A percentile compares a stretch with the other conserved stretches of the same genome.
Conservation (phyloP, 148 eudicot genomes). For the Polygonum aviculare region DNA sequence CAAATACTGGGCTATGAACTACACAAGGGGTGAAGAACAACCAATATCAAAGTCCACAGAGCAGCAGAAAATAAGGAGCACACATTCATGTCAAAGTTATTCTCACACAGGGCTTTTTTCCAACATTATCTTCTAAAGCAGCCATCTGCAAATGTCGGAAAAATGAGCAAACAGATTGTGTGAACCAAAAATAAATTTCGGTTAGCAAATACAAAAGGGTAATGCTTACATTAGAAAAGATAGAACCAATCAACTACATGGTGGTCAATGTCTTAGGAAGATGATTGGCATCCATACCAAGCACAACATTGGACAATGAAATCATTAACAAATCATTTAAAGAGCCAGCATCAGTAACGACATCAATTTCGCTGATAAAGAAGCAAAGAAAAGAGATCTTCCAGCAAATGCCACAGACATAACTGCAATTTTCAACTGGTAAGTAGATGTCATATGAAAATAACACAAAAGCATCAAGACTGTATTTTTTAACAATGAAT, state of each 20-base stretch:
- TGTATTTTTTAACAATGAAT: no score
- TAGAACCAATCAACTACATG: no score
- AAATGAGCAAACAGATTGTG: constrained; percentile 15
- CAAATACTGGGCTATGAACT: no score
- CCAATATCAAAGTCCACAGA: no score
- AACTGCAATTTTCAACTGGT: constrained; percentile 86
- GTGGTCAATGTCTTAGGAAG: no score
- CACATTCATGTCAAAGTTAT: no score
- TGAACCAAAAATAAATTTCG: neutral
- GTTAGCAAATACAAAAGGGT: constrained; percentile 6
- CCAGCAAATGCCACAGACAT: constrained; percentile 84
- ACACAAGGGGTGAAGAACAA: no score
- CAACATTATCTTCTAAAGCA: constrained; percentile 49
- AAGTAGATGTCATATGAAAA: no score
- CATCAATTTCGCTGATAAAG: constrained; percentile 38
- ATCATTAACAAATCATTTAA: constrained; percentile 66
- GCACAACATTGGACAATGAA: constrained; percentile 77
- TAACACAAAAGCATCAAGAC: no score
- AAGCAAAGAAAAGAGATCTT: constrained; percentile 60
- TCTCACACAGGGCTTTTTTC: no score
- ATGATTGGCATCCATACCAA: no score
- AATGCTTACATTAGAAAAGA: constrained; percentile 73
- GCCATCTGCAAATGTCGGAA: constrained; percentile 52
- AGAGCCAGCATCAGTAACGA: constrained; percentile 31
- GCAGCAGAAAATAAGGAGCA: neutral